Base-by-base conservation (phyloP, 352 stramenopile genomes). In the Pythium scleroteichum region DNA sequence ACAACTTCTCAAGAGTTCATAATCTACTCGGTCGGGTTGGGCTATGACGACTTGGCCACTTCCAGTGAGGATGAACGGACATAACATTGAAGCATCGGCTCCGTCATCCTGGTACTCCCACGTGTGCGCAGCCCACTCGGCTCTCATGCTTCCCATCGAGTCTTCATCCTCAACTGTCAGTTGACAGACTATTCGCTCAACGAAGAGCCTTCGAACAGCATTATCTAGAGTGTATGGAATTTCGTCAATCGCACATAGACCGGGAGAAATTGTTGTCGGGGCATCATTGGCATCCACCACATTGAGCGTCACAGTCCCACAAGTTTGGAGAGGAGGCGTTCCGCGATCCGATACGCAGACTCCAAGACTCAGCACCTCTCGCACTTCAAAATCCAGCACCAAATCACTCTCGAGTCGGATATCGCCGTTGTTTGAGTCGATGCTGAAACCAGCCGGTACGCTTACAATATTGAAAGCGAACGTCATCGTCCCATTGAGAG, bases 271-370 rank as follows among this genome's bases (percentile, higher is more conserved):
- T 2, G 50, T n/a, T 1, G 57, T 69, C 22, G 68, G 68, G 1
- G 56, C 17, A 44, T 75, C 68, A 33, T 75, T 75, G 0, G 56
- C 56, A 51, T 75, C 68, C 2, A 60, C 12, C 2, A 75, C 53
- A 14, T 53, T 62, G n/a, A 75, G 42, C 16, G 55, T 62, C 0
- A 64, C 52, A 2, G 24, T 56, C 0, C 46, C 59, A 44, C 68
- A 75, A 9, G 48, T 19, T 12, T 55, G 49, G 33, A 71, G 24
- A 14, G 68, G 52, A 3, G 63, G 57, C 9, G 40, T 39, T 17
- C 56, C 62, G 23, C 23, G 49, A 55, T 75, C 68, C 2, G 47
- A 32, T 0, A 44, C 47, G 22, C 68, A 75, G 2, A 69, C 44
- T 0, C 13, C 7, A 26, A 71, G 33, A 22, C 2, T 33, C 5